Conservation (phyloP, 352 stramenopile genomes). For the Pythium aristosporum region DNA sequence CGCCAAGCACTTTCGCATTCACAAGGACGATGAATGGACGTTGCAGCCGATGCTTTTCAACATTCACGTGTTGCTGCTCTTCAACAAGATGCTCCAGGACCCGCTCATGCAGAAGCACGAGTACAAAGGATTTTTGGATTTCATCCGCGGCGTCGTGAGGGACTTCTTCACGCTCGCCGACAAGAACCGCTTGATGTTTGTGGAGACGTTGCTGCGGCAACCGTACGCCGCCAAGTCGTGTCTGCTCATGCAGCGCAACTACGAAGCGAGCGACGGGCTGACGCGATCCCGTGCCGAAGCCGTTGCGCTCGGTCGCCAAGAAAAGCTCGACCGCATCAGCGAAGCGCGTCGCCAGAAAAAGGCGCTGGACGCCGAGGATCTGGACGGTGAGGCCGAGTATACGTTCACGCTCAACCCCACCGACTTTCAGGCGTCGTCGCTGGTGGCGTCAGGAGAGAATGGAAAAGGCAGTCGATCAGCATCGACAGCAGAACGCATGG, state of each 20-base stretch:
- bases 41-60: slow-evolving; percentile 88
- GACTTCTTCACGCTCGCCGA: slow-evolving; percentile 80
- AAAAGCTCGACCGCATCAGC: slow-evolving; percentile 54
- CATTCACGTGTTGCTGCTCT: slow-evolving; percentile 75
- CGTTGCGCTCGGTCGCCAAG: slow-evolving; percentile 59
- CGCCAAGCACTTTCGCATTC: slow-evolving; percentile 78
- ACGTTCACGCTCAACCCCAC: slow-evolving; percentile 61
- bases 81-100: slow-evolving; percentile 88
- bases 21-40: slow-evolving; percentile 69
- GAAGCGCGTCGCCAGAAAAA: slow-evolving; percentile 68
- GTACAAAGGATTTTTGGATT: slow-evolving; percentile 73
- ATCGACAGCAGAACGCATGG: background rate
- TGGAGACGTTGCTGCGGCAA: slow-evolving; percentile 72
- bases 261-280: slow-evolving; percentile 66
- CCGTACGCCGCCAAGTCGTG: slow-evolving; percentile 67
- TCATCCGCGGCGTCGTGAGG: slow-evolving; percentile 71
- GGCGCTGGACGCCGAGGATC: slow-evolving; percentile 68
- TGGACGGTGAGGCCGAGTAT: slow-evolving; percentile 82
- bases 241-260: slow-evolving; percentile 71
- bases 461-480: background rate
- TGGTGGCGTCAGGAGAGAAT: slow-evolving; percentile 29
- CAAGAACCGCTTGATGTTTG: slow-evolving; percentile 81
- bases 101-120: slow-evolving; percentile 58
- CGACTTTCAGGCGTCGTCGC: slow-evolving; percentile 59
- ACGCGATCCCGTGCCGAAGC: slow-evolving; percentile 60